Base-by-base conservation (phyloP, 2,329 filamentous ascomycete species). In the Colletotrichum brevisporum region DNA sequence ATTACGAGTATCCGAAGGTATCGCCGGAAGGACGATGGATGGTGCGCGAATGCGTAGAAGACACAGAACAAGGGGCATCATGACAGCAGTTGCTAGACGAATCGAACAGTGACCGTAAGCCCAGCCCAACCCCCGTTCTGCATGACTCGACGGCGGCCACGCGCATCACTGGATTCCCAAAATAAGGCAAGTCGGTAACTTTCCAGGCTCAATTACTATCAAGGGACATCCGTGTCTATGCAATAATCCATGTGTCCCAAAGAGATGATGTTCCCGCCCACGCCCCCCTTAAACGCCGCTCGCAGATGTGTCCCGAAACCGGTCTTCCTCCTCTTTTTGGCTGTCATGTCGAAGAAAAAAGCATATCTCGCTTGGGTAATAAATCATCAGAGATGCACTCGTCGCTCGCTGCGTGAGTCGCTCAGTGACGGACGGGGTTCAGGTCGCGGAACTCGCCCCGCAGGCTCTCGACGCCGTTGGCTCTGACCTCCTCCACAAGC, bases 371-470 rank as follows among this genome's bases (percentile, higher is more conserved):
- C 31, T 36, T 36, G 31, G 31, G 31, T 36, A 36, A 36, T 36
- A 36, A 36, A 36, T 36, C 31, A 10, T 36, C 8, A 36, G 31
- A 36, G 31, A 31, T 31, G 27, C 27, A 31, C 6, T 9, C 27
- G 21, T 24, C 21, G 21, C 21, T 24, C 48, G 36, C 58, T 31
- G 26, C 24, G 16, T 45, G n/a, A n/a, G 45, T 51, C 21, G 43
- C 41, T 68, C 45, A 68, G 43, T 71, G 60, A 45, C 65, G 64
- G 56, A 68, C 27, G 8, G 63, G 63, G 59, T 74, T 76, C 18
- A 75, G 58, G 36, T 75, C 74, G 26, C 73, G 66, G 63, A 75
- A 75, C 60, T 76, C 75, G 24, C 74, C 72, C 41, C 70, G 60
- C 36, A 76, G 60, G 21, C 64, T 69, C 31, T 73, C 72, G 5